phyloP scores from a whole-genome alignment of 805 yeast genomes.

The Ogataea ramenticola region DNA sequence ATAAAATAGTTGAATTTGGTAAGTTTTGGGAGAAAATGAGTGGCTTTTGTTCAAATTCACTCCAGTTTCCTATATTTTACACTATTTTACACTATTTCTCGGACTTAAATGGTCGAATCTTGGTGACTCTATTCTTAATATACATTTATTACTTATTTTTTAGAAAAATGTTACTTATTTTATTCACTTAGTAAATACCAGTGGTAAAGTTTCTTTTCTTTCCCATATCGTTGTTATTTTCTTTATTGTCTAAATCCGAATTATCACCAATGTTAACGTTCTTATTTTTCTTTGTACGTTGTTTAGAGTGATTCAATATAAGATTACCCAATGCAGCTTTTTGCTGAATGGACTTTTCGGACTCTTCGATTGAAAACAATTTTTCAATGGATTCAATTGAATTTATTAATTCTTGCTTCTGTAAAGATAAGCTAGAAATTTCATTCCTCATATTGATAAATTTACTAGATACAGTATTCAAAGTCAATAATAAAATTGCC shows the following conservation, averaged over 20 bases:
- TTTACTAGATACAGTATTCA: not conserved
- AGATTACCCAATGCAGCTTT: not conserved
- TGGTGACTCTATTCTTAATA: not conserved
- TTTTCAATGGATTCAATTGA: not conserved
- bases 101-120: no score
- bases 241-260: not conserved
- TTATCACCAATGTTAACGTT: not conserved
- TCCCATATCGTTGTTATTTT: not conserved
- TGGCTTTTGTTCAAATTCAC: no score
- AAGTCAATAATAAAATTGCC: not conserved
- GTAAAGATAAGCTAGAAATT: not conserved
- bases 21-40: no score
- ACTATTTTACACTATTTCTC: no score
- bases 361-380: not conserved
- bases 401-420: not conserved
- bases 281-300: not conserved
- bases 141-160: not conserved
- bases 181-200: not conserved
- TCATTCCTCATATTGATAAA: not conserved
- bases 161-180: not conserved
- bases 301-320: not conserved
- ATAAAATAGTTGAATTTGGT: no score
- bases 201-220: constrained; percentile 1
- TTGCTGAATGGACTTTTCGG: not conserved
- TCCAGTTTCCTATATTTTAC: no score